Percentiles rank a stretch among this genome's conserved stretches.
Evolutionary conservation across 176 grass and related monocot species (phyloP).

Genomic region (Juncus inflexus): DNA sequence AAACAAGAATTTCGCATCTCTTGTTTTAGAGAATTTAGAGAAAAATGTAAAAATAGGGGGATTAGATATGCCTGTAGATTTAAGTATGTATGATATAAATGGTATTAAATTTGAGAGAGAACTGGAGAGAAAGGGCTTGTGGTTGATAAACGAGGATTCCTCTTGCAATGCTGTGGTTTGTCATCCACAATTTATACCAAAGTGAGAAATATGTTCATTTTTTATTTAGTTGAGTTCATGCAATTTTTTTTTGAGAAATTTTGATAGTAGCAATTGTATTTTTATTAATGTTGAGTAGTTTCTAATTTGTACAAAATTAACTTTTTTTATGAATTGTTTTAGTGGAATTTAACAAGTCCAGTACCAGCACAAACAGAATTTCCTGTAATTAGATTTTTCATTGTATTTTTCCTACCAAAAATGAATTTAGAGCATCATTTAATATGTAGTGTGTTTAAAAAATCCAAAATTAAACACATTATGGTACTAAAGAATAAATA

Average conservation of each 20-base stretch:
- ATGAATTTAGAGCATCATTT: too few relatives aligned
- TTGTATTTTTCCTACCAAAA: too few relatives aligned
- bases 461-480: too few relatives aligned
- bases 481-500: neutral
- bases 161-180: slow-evolving; percentile 86
- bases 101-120: slow-evolving; percentile 45
- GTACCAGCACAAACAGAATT: too few relatives aligned
- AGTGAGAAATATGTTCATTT: neutral
- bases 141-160: slow-evolving; percentile 72
- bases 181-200: slow-evolving; percentile 29
- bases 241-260: neutral
- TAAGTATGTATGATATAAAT: slow-evolving; percentile 37
- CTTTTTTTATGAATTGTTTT: slow-evolving; percentile 8
- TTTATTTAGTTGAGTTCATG: neutral
- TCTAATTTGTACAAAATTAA: slow-evolving; percentile 13
- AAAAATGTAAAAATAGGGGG: slow-evolving; percentile 37
- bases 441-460: too few relatives aligned
- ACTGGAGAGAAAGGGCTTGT: slow-evolving; percentile 53
- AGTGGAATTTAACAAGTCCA: too few relatives aligned
- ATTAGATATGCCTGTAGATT: slow-evolving; percentile 41
- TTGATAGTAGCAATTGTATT: neutral
- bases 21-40: slow-evolving; percentile 37
- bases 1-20: slow-evolving; percentile 35
- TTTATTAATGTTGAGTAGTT: neutral
- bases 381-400: too few relatives aligned